Evolutionary conservation across 2,329 filamentous ascomycete genomes (phyloP), one percentile per base, ranked within the genome.

Genomic region (Claviceps sp.): DNA sequence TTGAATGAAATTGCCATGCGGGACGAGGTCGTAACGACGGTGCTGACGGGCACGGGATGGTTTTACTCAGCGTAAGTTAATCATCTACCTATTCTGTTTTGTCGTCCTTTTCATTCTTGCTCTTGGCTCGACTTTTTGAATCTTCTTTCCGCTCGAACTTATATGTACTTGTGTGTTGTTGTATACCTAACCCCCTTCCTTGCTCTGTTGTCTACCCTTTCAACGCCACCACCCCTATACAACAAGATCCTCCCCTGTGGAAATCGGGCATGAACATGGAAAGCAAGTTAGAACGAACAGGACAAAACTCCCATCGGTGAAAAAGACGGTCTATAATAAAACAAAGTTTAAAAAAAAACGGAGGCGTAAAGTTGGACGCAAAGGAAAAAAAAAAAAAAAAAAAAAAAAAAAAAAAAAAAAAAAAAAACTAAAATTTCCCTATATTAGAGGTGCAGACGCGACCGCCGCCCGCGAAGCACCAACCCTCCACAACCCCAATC

Each of bases 11-110:
- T 97, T 48, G 90, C 88, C 16, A 75, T 73, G 8, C 82, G 82
- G 57, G 81, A 91, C 55, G 86, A 95, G 57, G 82, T 96, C 54
- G 86, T 78, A 63, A 82, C 95, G 60, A 97, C 91, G 3, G 75
- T 97, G 11, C 63, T 97, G 3, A 87, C 88, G 0, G 93, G 82
- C 61, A 90, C 81, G 54, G 91, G 91, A n/a, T 76, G 79, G 7
- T 84, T 72, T 64, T 97, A 97, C 72, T 96, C 89, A 9, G 90
- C 91, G 87, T 95, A 77, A 61, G 79, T 42, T 11, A 48, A 37
- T 38, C 37, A 30, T 45, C 13, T 3, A 18, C 18, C 18, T 18
- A 18, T 30, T 41, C 14, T 38, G 2, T 6, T 22, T 48, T 13
- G 0, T 48, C 18, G 8, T 30, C 22, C 63, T 34, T 34, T 3